These are phyloP conservation scores for Aspergillus aculeatus DNA, from an alignment of 2,329 filamentous ascomycete genomes.

Conservation along the genomic window DNA sequence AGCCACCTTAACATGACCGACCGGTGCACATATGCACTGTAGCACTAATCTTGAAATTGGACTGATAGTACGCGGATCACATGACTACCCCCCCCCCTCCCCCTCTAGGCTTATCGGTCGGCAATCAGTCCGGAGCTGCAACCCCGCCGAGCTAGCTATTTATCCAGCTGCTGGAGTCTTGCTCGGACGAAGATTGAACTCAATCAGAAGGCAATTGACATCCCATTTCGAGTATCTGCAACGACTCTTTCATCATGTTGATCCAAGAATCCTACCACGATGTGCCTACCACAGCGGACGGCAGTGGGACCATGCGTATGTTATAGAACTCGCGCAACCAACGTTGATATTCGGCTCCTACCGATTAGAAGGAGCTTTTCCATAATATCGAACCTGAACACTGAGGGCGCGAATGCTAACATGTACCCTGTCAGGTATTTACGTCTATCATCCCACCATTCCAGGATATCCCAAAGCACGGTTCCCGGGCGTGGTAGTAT, in stretches of 20 bases:
- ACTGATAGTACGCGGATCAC: neutral
- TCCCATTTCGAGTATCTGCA: neutral
- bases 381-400: neutral
- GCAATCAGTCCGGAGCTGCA: neutral
- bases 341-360: neutral
- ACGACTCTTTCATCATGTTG: constrained; percentile 28
- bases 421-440: constrained; percentile 63
- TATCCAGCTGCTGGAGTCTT: neutral
- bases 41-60: too few species aligned
- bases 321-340: neutral
- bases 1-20: neutral
- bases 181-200: neutral
- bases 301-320: constrained; percentile 40
- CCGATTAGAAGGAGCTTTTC: neutral
- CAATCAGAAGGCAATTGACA: neutral
- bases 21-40: too few species aligned
- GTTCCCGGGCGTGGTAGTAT: constrained; percentile 84
- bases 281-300: constrained; percentile 40
- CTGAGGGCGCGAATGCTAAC: neutral
- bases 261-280: constrained; percentile 38
- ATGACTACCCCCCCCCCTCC: constrained; percentile 2
- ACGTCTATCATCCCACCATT: constrained; percentile 82
- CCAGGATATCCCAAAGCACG: constrained; percentile 83
- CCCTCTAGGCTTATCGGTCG: constrained; percentile 1
- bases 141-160: neutral